These are phyloP conservation scores for Cardamine chenopodiifolia DNA, from an alignment of 345 rosid genomes.

Conservation along the genomic window DNA sequence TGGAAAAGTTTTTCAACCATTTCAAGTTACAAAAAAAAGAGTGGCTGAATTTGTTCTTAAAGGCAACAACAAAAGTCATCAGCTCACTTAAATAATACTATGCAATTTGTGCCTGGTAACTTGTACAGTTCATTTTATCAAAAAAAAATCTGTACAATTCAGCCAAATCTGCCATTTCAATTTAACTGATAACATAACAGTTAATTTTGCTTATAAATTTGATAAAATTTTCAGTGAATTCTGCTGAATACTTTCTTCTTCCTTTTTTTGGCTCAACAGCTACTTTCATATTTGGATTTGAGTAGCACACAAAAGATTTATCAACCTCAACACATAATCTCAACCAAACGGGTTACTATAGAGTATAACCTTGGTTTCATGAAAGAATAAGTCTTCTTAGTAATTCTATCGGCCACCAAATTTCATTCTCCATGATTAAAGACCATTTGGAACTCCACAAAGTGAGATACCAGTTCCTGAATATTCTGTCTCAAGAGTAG, in stretches of 20 bases:
- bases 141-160: neutral
- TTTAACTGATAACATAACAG: neutral
- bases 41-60: neutral
- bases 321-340: too few relatives aligned
- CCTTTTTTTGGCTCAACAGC: too few relatives aligned
- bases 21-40: neutral
- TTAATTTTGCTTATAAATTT: neutral
- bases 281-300: too few relatives aligned
- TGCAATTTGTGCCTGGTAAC: neutral
- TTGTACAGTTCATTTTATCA: too few relatives aligned
- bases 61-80: neutral
- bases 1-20: neutral
- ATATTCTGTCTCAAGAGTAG: neutral
- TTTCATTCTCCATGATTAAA: neutral
- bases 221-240: neutral
- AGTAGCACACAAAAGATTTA: too few relatives aligned
- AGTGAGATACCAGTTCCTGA: neutral
- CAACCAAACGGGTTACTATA: too few relatives aligned
- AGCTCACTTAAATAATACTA: neutral
- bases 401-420: neutral
- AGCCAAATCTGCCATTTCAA: neutral
- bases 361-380: too few relatives aligned
- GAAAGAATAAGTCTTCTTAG: neutral
- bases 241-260: too few relatives aligned
- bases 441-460: neutral